phyloP scores from a whole-genome alignment of 1,284 basidiomycete species.

The Meripilus lineatus region DNA sequence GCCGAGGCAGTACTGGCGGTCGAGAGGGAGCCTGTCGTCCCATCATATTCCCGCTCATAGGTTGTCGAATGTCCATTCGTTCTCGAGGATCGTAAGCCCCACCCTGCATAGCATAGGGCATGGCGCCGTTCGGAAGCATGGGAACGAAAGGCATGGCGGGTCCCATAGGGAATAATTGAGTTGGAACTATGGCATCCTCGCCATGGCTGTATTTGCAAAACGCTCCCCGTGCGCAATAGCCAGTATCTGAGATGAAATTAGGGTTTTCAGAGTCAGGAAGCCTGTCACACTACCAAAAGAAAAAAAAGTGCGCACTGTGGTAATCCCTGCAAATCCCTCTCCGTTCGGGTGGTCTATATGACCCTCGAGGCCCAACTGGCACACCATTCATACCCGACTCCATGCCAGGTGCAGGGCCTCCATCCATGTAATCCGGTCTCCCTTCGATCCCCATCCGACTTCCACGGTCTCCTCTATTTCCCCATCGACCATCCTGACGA shows the following conservation, averaged over 20 bases:
- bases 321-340: constrained; percentile 83
- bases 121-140: constrained; percentile 40
- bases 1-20: constrained; percentile 56
- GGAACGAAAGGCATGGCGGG: constrained; percentile 56
- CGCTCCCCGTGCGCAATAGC: constrained; percentile 88
- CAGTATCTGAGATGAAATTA: constrained; percentile 56
- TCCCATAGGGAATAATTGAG: constrained; percentile 57
- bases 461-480: constrained; percentile 33
- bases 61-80: constrained; percentile 73
- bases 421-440: constrained; percentile 27
- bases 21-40: constrained; percentile 40
- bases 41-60: constrained; percentile 20
- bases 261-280: background rate
- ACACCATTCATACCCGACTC: constrained; percentile 28
- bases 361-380: constrained; percentile 44
- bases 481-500: constrained; percentile 28
- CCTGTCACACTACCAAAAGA: background rate
- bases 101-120: constrained; percentile 35
- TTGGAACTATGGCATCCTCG: constrained; percentile 71
- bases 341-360: constrained; percentile 65
- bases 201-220: constrained; percentile 91
- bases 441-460: constrained; percentile 23
- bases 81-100: constrained; percentile 71
- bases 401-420: constrained; percentile 28
- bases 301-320: constrained; percentile 62